A percentile compares a stretch with the other conserved stretches of the same genome.
Conservation (phyloP, 2,329 filamentous ascomycete species). For the Aureobasidium mangrovei region DNA sequence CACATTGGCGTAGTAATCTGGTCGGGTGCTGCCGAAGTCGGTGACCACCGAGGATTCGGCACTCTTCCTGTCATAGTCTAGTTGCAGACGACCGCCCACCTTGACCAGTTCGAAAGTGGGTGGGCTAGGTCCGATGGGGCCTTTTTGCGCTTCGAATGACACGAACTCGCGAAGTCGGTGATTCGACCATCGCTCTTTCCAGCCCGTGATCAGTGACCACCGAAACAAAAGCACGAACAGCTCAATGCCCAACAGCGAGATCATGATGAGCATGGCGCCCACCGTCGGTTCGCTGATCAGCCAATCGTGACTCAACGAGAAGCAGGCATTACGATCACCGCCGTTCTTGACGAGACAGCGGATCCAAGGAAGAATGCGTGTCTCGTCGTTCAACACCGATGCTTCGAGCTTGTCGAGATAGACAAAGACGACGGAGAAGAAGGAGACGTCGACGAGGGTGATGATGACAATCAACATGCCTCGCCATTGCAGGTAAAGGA, state of each 20-base stretch:
- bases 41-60: not conserved
- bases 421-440: constrained; percentile 87
- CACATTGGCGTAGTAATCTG: not conserved
- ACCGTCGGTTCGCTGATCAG: constrained; percentile 70
- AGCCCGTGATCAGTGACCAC: constrained; percentile 76
- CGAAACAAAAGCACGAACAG: constrained; percentile 72
- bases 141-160: constrained; percentile 61
- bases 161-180: constrained; percentile 70
- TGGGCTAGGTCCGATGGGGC: not conserved
- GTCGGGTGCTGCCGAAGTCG: not conserved
- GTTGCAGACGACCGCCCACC: not conserved
- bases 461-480: constrained; percentile 84
- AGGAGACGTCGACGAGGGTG: constrained; percentile 84
- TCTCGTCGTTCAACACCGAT: constrained; percentile 45
- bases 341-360: constrained; percentile 53
- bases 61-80: constrained; percentile 1
- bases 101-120: constrained; percentile 6
- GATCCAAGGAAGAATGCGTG: constrained; percentile 57
- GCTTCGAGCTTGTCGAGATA: constrained; percentile 69
- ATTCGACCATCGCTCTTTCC: constrained; percentile 56
- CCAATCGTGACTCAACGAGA: constrained; percentile 49
- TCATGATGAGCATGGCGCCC: constrained; percentile 69
- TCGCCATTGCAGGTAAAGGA: constrained; percentile 88
- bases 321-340: constrained; percentile 59
- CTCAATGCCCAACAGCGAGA: constrained; percentile 77